phyloP scores from a whole-genome alignment of 768 basidiomycete species.

The Grammothele lineata region DNA sequence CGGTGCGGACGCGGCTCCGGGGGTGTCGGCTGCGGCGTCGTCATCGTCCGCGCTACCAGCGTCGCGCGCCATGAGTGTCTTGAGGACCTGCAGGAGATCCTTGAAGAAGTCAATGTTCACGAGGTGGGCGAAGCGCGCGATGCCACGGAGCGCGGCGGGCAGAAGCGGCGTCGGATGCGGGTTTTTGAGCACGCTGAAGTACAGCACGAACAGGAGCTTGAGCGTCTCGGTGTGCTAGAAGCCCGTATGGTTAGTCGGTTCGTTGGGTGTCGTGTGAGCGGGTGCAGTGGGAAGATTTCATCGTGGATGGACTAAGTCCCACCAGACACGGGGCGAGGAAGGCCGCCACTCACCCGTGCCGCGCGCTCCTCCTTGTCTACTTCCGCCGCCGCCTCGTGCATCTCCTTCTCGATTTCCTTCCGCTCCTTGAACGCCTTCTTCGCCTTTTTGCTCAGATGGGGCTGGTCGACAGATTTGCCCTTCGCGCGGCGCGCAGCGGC shows the following conservation, averaged over 20 bases:
- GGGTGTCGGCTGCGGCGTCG: not conserved
- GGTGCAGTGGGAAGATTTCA: slow-evolving; percentile 16
- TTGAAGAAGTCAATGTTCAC: slow-evolving; percentile 99
- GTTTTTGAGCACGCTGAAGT: slow-evolving; percentile 93
- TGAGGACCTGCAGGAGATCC: slow-evolving; percentile 85
- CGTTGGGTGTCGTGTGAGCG: slow-evolving; percentile 1
- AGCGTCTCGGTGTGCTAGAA: slow-evolving; percentile 93
- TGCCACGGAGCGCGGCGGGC: slow-evolving; percentile 84
- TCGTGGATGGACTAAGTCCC: not conserved
- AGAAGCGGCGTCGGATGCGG: slow-evolving; percentile 74
- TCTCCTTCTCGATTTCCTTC: slow-evolving; percentile 86
- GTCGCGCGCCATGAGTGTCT: slow-evolving; percentile 60
- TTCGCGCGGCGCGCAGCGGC: slow-evolving; percentile 42
- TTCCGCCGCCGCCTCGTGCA: slow-evolving; percentile 91
- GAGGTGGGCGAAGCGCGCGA: slow-evolving; percentile 90
- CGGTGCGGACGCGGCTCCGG: slow-evolving; percentile 6
- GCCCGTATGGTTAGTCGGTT: slow-evolving; percentile 4
- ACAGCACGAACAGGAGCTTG: slow-evolving; percentile 94
- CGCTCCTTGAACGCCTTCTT: slow-evolving; percentile 82
- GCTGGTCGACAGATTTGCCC: slow-evolving; percentile 55
- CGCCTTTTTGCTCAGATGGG: slow-evolving; percentile 90
- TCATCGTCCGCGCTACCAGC: slow-evolving; percentile 30
- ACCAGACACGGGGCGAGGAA: slow-evolving; percentile 5
- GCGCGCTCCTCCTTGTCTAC: slow-evolving; percentile 90
- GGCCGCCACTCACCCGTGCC: slow-evolving; percentile 53